Evolutionary conservation across 805 yeast species (phyloP), one percentile per base, ranked within the genome.

Genomic region (Schwanniomyces occidentalis): DNA sequence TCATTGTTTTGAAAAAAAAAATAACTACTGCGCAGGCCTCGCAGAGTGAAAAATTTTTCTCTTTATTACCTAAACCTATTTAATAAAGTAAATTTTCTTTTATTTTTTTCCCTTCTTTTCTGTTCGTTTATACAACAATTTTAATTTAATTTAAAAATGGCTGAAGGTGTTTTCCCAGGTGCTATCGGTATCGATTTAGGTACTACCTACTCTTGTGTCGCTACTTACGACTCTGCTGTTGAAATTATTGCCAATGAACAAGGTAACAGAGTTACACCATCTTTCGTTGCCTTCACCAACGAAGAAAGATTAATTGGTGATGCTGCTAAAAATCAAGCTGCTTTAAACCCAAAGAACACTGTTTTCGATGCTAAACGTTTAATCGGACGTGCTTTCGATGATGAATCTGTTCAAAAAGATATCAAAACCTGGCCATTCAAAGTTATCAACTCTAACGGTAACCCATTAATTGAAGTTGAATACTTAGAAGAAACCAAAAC

Each of bases 91-190:
- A 27, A 27, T 29, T 10, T 17, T 16, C 15, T 13, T 27, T 24
- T 23, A 34, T 38, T 27, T 24, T 23, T 28, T 42, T 30, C 15
- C 12, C 5, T 16, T 24, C 12, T 26, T 27, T 22, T 30, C 35
- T 37, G 36, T 34, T 27, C 38, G 29, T 38, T 30, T 35, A 35
- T 24, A 35, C 38, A 23, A 27, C 38, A 35, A 32, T 12, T 32
- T 17, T 21, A 35, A 35, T 14, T 23, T 30, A 21, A 27, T 32
- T 31, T 20, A 20, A 74, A 71, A 71, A 83, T 83, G 90, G 86
- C 90, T 83, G 96, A 89, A 80, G 96, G 96, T 84, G 93, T 89
- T 77, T 89, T 85, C 84, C 93, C 90, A 82, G 97, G 97, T 85
- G 73, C 73, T 64, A 68, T 68, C 57, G 74, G 74, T 66, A 68